Percentiles rank a stretch among this genome's conserved stretches.
phyloP scores from a whole-genome alignment of 768 basidiomycete genomes.

The Trametes elegans region DNA sequence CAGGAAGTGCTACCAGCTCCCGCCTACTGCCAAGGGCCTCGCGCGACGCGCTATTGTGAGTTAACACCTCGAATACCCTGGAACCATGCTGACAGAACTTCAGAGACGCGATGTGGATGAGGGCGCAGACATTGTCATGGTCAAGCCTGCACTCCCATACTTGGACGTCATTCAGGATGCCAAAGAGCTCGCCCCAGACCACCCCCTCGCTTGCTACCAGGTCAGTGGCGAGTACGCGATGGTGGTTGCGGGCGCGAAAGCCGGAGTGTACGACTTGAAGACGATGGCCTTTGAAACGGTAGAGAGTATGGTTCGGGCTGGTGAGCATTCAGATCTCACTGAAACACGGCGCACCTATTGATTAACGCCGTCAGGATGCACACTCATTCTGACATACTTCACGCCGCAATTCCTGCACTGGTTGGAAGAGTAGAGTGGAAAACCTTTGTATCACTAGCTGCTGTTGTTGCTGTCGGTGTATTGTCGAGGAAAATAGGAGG shows the following conservation, averaged over 20 bases:
- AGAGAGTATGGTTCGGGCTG: slow-evolving; percentile 91
- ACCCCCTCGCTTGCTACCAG: slow-evolving; percentile 95
- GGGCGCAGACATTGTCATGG: slow-evolving; percentile 99
- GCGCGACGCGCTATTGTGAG: slow-evolving; percentile 91
- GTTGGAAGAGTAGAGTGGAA: slow-evolving; percentile 42
- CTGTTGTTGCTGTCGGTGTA: slow-evolving; percentile 1
- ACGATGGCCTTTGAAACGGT: slow-evolving; percentile 93
- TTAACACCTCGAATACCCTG: slow-evolving; percentile 9
- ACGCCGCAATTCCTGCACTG: slow-evolving; percentile 95
- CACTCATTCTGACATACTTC: slow-evolving; percentile 91
- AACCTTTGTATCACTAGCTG: not conserved
- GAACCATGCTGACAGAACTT: not conserved
- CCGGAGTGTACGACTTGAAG: slow-evolving; percentile 90
- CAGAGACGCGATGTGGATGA: slow-evolving; percentile 86
- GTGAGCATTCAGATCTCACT: slow-evolving; percentile 46
- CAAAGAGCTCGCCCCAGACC: slow-evolving; percentile 73
- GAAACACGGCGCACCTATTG: no score
- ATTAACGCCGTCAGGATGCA: slow-evolving; percentile 56
- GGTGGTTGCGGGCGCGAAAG: slow-evolving; percentile 90
- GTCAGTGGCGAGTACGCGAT: slow-evolving; percentile 98
- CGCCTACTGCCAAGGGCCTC: slow-evolving; percentile 82
- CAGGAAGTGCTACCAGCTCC: slow-evolving; percentile 98
- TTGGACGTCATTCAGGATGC: slow-evolving; percentile 95
- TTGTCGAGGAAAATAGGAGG: no score
- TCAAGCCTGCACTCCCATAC: slow-evolving; percentile 95